Base-by-base conservation (phyloP, 1,284 basidiomycete species). In the Exobasidium cylindrosporum region DNA sequence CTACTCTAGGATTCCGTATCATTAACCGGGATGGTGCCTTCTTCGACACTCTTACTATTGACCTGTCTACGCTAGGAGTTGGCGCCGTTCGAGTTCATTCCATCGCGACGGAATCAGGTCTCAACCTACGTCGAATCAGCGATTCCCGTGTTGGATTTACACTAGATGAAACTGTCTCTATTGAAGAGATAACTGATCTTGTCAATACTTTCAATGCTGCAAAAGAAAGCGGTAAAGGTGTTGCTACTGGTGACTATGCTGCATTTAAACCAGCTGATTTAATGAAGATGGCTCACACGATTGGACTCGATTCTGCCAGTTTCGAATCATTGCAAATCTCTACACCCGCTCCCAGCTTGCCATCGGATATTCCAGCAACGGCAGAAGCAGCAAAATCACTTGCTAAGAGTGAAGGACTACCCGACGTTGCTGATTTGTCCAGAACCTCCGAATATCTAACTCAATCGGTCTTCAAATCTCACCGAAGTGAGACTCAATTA, bases 401-500 rank as follows among this genome's bases (percentile, higher is more conserved):
- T 14, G 29, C 61, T 29, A 45, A 52, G 23, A 11, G 21, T 14
- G 58, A 62, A 17, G 54, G 65, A 30, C 54, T 73, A n/a, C 69
- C 73, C 28, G 43, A 70, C 11, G 71, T 80, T 28, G 63, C 83
- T 1, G 66, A 81, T 24, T 84, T 95, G 45, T 83, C 83, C 45
- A 89, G 95, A 61, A 87, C 87, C 6, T 89, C 89, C 2, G 81
- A 85, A 56, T 91, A 88, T 83, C 85, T 98, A 23, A 85, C 87
- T 2, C 91, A 98, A 80, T 85, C 89, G 0, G 91, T 97, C 50
- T 98, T 97, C 84, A 81, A 80, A 83, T 86, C 87, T 58, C 90
- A 97, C 79, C 94, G 96, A 80, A 95, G 92, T 6, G 95, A 98
- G 84, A 97, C 95, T 1, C 92, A 97, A 83, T 92, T 98, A 89